phyloP scores from a whole-genome alignment of 1,284 basidiomycete genomes.

The Marasmius tenuissimus region DNA sequence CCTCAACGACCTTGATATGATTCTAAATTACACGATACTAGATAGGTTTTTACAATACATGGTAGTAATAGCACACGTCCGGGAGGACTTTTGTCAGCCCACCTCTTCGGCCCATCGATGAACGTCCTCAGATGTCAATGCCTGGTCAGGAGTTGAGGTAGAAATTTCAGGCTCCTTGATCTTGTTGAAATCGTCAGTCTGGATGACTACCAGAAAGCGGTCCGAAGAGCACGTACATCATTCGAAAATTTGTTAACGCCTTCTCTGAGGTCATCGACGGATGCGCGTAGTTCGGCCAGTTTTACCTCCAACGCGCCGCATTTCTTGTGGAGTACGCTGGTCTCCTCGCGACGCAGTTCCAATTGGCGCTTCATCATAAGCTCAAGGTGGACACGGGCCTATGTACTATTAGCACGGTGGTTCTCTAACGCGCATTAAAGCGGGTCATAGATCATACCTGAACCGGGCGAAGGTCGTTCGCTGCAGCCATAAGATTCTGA shows the following conservation, averaged over 20 bases:
- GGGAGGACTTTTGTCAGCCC: conserved; percentile 11
- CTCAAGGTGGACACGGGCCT: conserved; percentile 75
- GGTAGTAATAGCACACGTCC: background rate
- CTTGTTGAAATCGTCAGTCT: background rate
- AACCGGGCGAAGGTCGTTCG: conserved; percentile 78
- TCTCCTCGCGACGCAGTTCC: conserved; percentile 68
- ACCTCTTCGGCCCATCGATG: conserved; percentile 65
- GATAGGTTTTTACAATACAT: background rate
- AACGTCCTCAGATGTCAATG: conserved; percentile 37
- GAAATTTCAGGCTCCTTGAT: too few species aligned
- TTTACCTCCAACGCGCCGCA: conserved; percentile 67
- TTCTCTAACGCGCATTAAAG: background rate
- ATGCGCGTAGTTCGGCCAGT: conserved; percentile 50
- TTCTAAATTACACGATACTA: conserved; percentile 2
- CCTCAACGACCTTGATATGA: background rate
- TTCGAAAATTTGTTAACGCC: background rate
- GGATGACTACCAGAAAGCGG: background rate
- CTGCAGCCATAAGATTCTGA: conserved; percentile 82
- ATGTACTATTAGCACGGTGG: conserved; percentile 2
- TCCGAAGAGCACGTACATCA: background rate
- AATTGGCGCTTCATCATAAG: conserved; percentile 75
- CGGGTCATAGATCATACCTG: conserved; percentile 44
- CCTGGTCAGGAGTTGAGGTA: too few species aligned
- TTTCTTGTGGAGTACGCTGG: conserved; percentile 60
- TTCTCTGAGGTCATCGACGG: conserved; percentile 25